phyloP scores from a whole-genome alignment of 331 rosid genomes.

The Arachis monticola region DNA sequence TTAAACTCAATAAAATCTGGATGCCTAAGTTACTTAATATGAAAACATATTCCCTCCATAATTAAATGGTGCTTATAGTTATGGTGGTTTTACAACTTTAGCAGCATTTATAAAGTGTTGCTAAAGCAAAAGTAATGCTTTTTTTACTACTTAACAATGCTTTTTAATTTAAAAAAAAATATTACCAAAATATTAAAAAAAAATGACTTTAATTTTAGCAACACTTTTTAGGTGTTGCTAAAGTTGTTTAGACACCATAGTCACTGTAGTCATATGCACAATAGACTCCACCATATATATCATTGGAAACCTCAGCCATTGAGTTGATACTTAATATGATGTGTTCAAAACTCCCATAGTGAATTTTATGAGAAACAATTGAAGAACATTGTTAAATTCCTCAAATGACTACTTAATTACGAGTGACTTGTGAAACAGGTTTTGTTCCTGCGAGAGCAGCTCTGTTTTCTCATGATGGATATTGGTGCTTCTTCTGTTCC shows the following conservation, averaged over 20 bases:
- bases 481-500: constrained; percentile 35
- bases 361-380: not conserved
- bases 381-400: not conserved
- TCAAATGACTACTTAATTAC: not conserved
- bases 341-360: constrained; percentile 11
- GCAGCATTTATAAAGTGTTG: too few relatives aligned
- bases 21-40: not conserved
- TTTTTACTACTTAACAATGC: too few relatives aligned
- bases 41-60: not conserved
- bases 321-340: constrained; percentile 5
- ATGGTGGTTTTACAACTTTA: too few relatives aligned
- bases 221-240: too few relatives aligned
- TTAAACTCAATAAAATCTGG: constrained; percentile 7
- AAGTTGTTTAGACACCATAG: too few relatives aligned
- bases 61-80: not conserved
- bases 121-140: too few relatives aligned
- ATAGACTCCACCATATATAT: too few relatives aligned
- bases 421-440: constrained; percentile 57
- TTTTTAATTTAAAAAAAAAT: too few relatives aligned
- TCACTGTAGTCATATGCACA: too few relatives aligned
- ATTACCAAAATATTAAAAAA: too few relatives aligned
- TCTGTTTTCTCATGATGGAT: constrained; percentile 69
- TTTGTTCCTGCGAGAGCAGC: constrained; percentile 66
- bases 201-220: too few relatives aligned
- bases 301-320: constrained; percentile 11